Evolutionary conservation across 768 basidiomycete species (phyloP), one percentile per base, ranked within the genome.

Genomic region (Piloderma croceum): DNA sequence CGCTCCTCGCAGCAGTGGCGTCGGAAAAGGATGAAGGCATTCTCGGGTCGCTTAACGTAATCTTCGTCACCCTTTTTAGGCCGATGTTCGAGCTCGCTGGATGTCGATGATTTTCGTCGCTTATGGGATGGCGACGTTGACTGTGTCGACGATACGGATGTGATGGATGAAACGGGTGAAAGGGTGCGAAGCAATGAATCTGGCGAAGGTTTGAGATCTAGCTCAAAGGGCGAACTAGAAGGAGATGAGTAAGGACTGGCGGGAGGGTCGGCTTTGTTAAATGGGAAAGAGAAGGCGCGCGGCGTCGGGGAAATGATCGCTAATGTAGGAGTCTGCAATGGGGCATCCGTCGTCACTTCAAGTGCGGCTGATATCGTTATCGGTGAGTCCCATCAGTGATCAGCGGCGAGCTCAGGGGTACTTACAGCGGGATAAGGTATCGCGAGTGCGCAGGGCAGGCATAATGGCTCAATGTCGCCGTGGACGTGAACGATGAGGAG

Each of bases 211-310:
- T 67, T 68, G 61, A 76, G 75, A 64, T 81, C 80, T 56, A 78
- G 76, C 65, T 86, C 81, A 60, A 87, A 84, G 35, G 84, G 84
- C 21, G 84, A 82, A 47, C 62, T 56, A n/a, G 71, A 72, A 24
- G 79, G 82, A 2, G 83, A 79, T 41, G 76, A 71, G 64, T 72
- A 81, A 62, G 77, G 79, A 68, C 72, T 76, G 55, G 67, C 50
- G 36, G 68, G 56, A 54, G 84, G 82, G 34, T 45, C 45, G 44
- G 39, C 43, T 15, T 18, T 47, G 12, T 54, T 51, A 49, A 59
- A 52, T 47, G 64, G 59, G 71, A 83, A 83, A 41, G 76, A 72
- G 61, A 81, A 80, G 54, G 79, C 75, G 65, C 79, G 79, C 56
- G 81, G 81, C 52, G 79, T 83, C 11, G 81, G 81, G 38, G 80